Conservation (phyloP, 2,329 filamentous ascomycete species). For the Pyricularia sp. region DNA sequence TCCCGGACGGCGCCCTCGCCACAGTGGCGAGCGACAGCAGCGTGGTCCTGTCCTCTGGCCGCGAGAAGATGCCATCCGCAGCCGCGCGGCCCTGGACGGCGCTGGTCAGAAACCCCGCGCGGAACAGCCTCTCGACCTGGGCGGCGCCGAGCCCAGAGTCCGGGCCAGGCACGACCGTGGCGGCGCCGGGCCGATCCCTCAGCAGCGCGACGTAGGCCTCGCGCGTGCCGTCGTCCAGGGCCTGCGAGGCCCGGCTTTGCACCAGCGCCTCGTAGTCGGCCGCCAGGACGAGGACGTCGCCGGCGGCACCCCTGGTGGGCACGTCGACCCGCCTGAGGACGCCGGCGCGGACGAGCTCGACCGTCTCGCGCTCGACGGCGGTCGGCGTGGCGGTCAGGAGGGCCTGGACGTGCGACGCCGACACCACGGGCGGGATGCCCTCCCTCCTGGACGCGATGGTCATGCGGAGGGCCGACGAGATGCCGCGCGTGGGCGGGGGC, state of each 20-base stretch:
- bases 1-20: conserved; percentile 53
- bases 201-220: conserved; percentile 40
- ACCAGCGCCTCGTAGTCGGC: conserved; percentile 41
- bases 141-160: conserved; percentile 7
- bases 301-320: conserved; percentile 43
- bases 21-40: conserved; percentile 49
- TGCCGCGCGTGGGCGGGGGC: conserved; percentile 38
- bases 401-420: conserved; percentile 51
- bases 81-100: conserved; percentile 15
- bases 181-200: conserved; percentile 32
- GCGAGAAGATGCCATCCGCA: conserved; percentile 22
- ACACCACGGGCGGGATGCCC: conserved; percentile 49
- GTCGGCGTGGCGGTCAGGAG: conserved; percentile 46
- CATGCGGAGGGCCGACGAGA: background rate
- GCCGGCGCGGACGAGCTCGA: conserved; percentile 43
- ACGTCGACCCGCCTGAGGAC: conserved; percentile 49
- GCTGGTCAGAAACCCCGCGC: conserved; percentile 53
- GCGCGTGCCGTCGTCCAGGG: conserved; percentile 28
- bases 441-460: conserved; percentile 44
- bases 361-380: conserved; percentile 53
- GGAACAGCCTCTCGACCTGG: conserved; percentile 32
- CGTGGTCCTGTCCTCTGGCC: conserved; percentile 40
- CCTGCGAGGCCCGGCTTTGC: conserved; percentile 13
- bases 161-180: conserved; percentile 21
- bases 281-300: conserved; percentile 51